phyloP scores from a whole-genome alignment of 345 rosid species.

The Syzygium jambos region DNA sequence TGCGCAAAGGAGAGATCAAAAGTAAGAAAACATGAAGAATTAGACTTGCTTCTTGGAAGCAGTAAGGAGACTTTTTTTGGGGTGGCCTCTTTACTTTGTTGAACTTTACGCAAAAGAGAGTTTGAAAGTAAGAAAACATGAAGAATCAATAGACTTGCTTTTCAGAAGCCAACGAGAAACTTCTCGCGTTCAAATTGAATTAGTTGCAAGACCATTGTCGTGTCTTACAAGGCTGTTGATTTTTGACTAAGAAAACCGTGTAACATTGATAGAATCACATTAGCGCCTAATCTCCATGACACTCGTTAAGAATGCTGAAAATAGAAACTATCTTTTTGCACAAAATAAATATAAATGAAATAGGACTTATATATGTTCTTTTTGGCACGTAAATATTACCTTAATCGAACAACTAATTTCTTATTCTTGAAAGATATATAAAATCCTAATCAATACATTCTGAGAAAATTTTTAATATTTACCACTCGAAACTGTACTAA shows the following conservation, averaged over 20 bases:
- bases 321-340: neutral
- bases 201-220: neutral
- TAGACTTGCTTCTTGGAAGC: too few species aligned
- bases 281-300: neutral
- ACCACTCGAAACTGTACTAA: neutral
- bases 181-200: neutral
- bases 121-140: neutral
- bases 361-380: neutral
- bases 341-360: neutral
- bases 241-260: neutral
- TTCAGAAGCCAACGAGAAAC: neutral
- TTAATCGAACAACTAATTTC: neutral
- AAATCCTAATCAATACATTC: neutral
- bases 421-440: neutral
- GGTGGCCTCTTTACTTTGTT: neutral
- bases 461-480: neutral
- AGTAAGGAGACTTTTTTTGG: neutral
- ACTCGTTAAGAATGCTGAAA: neutral
- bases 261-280: neutral
- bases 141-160: neutral
- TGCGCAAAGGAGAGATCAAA: too few species aligned
- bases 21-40: too few species aligned
- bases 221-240: neutral
- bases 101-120: neutral
- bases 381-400: neutral